Percentiles rank a stretch among this genome's conserved stretches.
phyloP scores from a whole-genome alignment of 1,284 basidiomycete genomes.

The Fomes fomentarius region DNA sequence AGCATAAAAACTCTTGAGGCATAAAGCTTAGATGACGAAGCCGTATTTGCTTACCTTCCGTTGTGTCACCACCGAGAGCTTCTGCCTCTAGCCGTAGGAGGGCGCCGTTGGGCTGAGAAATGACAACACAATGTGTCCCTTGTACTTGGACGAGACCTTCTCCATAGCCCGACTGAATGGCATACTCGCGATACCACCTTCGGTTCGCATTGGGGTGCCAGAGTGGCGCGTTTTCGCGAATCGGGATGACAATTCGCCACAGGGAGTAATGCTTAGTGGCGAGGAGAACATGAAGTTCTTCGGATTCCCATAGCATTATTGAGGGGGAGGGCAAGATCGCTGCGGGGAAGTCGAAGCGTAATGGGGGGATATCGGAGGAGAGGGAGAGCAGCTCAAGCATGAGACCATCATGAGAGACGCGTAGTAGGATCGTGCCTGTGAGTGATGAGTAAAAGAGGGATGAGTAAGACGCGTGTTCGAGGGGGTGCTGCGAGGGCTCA shows the following conservation, averaged over 20 bases:
- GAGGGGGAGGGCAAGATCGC: conserved; percentile 69
- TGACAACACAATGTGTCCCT: conserved; percentile 67
- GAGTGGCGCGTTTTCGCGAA: conserved; percentile 52
- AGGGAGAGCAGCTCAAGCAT: conserved; percentile 80
- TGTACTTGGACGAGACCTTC: conserved; percentile 69
- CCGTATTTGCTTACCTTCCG: conserved; percentile 51
- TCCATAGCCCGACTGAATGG: conserved; percentile 48
- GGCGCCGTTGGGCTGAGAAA: conserved; percentile 71
- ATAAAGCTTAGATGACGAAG: conserved; percentile 11
- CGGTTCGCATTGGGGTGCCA: conserved; percentile 56
- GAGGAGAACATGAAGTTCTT: conserved; percentile 72
- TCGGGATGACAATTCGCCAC: conserved; percentile 75
- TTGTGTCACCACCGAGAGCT: conserved; percentile 50
- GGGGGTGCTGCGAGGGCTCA: conserved; percentile 58
- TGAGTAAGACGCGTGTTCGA: conserved; percentile 77
- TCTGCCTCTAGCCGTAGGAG: conserved; percentile 74
- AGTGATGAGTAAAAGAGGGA: conserved; percentile 57
- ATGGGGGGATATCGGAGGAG: conserved; percentile 59
- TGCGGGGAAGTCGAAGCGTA: conserved; percentile 81
- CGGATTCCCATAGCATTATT: conserved; percentile 60
- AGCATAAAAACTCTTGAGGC: conserved; percentile 2
- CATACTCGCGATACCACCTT: conserved; percentile 72
- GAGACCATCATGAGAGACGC: conserved; percentile 75
- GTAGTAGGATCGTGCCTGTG: conserved; percentile 73
- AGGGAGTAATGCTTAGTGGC: conserved; percentile 73